phyloP scores from a whole-genome alignment of 441 rosid species.

The Erodium trifolium region DNA sequence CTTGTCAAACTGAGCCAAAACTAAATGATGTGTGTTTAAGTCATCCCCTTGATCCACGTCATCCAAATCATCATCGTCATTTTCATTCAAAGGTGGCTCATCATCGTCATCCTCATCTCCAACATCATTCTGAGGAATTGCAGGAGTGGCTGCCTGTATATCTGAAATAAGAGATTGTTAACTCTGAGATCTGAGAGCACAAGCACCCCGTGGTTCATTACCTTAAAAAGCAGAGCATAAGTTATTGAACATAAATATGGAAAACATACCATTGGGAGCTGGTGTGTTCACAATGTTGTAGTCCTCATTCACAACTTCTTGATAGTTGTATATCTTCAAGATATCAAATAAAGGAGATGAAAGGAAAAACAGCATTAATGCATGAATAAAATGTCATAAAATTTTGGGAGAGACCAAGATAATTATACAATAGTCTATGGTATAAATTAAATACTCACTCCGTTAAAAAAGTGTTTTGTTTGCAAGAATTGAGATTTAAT shows the following conservation, averaged over 20 bases:
- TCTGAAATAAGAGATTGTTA: constrained; percentile 34
- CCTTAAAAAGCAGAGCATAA: constrained; percentile 4
- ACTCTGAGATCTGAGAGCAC: not conserved
- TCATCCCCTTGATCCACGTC: constrained; percentile 85
- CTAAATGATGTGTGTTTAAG: constrained; percentile 81
- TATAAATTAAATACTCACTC: too few relatives aligned
- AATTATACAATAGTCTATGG: too few relatives aligned
- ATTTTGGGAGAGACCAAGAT: not conserved
- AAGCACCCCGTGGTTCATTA: not conserved
- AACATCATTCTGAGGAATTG: constrained; percentile 42
- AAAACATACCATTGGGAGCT: constrained; percentile 61
- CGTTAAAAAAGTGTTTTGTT: too few relatives aligned
- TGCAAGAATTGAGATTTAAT: too few relatives aligned
- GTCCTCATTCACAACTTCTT: constrained; percentile 78
- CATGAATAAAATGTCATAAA: not conserved
- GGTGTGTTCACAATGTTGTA: constrained; percentile 83
- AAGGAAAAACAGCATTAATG: too few relatives aligned
- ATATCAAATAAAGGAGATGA: constrained; percentile 3
- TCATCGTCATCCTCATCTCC: constrained; percentile 53
- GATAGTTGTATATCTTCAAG: constrained; percentile 80
- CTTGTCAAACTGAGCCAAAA: constrained; percentile 98
- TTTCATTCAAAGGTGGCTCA: constrained; percentile 72
- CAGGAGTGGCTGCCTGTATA: constrained; percentile 72
- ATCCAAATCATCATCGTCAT: constrained; percentile 83
- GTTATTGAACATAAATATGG: constrained; percentile 9